Base-by-base conservation (phyloP, 2,329 filamentous ascomycete genomes). In the Teratosphaeria gauchensis region DNA sequence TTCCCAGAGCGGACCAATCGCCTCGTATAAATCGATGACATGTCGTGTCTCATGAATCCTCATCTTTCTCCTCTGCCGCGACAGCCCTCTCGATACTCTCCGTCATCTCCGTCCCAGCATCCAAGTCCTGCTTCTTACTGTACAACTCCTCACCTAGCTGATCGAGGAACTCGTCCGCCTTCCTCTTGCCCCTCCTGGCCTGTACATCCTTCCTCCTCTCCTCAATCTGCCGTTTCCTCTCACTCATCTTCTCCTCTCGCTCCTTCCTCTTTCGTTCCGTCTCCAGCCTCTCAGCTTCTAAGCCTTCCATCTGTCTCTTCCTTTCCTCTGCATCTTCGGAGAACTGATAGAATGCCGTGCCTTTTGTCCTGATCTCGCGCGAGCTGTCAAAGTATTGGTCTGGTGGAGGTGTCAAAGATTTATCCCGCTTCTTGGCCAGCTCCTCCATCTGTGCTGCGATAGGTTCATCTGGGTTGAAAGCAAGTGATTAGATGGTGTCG, bases 301-400 rank as follows among this genome's bases (percentile, higher is more conserved):
- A 76, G 1, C 33, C 21, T 52, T 80, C 81, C 89, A 97, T 96
- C 79, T 97, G 89, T 67, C 75, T 74, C 69, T 86, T 78, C 54
- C 82, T 74, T 63, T 79, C 78, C 64, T 82, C 84, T 69, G 87
- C 85, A 72, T 95, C 88, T 64, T 82, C 83, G 59, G 87, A 90
- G 71, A 99, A 97, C 58, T 88, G 85, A 76, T 91, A 96, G 75
- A 97, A 99, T 0, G 89, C 94, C 0, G 89, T 89, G 3, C 94
- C 94, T 67, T 94, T 92, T 52, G 84, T 90, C 61, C 94, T 80
- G 54, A 96, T 85, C 79, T 99, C 94, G 61, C 81, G 82, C 61
- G 83, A 82, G 1, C 90, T 89, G 72, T 96, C 88, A 74, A 97
- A 99, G 75, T 97, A 92, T 67, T 81, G 80, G 66, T 87, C 83